Evolutionary conservation across 768 basidiomycete species (phyloP).

Genomic region (Suillus subaureus): DNA sequence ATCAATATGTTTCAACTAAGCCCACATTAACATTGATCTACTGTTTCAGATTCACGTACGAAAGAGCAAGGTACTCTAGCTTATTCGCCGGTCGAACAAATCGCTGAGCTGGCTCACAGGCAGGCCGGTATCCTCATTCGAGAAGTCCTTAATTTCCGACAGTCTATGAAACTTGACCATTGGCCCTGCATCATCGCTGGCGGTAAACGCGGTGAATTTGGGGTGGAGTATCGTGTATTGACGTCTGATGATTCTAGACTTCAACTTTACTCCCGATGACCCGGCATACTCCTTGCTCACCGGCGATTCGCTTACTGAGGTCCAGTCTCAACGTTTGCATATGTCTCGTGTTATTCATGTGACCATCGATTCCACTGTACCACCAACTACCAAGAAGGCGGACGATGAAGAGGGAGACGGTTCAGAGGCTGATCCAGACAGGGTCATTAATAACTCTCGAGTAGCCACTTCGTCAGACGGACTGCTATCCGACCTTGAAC

Average conservation of each 20-base stretch:
- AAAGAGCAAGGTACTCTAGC: constrained; percentile 63
- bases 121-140: constrained; percentile 78
- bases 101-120: constrained; percentile 39
- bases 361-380: constrained; percentile 65
- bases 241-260: constrained; percentile 53
- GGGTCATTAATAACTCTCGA: constrained; percentile 75
- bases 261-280: constrained; percentile 87
- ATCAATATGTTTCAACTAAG: neutral
- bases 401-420: constrained; percentile 43
- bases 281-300: constrained; percentile 79
- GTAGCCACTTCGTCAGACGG: constrained; percentile 62
- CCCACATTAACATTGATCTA: neutral
- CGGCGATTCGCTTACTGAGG: constrained; percentile 54
- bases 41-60: constrained; percentile 58
- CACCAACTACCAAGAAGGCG: constrained; percentile 25
- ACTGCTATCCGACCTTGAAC: constrained; percentile 60
- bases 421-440: constrained; percentile 58
- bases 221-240: constrained; percentile 1
- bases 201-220: constrained; percentile 46
- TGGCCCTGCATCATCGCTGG: constrained; percentile 89
- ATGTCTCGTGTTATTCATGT: constrained; percentile 73
- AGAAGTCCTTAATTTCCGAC: constrained; percentile 59
- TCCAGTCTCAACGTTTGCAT: constrained; percentile 54
- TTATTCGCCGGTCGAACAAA: neutral
- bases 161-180: constrained; percentile 39